These are phyloP conservation scores for Fabrea salina DNA, from an alignment of 169 alveolate genomes.

Conservation along the genomic window DNA sequence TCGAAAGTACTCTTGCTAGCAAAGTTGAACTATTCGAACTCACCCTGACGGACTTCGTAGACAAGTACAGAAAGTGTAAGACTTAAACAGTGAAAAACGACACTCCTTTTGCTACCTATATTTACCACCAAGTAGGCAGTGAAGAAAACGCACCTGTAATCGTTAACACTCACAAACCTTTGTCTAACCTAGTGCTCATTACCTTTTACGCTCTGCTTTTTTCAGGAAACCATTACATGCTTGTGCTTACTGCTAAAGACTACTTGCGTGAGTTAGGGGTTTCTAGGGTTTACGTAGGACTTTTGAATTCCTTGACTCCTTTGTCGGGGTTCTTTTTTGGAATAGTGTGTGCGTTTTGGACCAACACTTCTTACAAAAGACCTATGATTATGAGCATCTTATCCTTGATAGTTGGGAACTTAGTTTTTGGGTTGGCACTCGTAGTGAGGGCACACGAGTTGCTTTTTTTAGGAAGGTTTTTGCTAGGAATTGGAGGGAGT, in stretches of 20 bases:
- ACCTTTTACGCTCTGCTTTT: not conserved
- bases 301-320: not conserved
- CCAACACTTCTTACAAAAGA: not conserved
- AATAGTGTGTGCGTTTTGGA: not conserved
- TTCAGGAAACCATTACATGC: not conserved
- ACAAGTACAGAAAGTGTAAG: not conserved
- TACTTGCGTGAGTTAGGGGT: not conserved
- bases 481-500: not conserved
- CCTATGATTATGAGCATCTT: not conserved
- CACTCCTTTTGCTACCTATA: not conserved
- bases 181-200: not conserved
- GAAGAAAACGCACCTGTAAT: not conserved
- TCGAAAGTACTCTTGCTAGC: not conserved
- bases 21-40: not conserved
- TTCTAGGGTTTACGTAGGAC: not conserved
- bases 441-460: not conserved
- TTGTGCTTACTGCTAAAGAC: not conserved
- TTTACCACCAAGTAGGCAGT: not conserved
- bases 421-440: not conserved
- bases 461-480: not conserved
- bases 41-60: not conserved
- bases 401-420: not conserved
- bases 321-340: not conserved
- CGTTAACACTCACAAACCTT: not conserved
- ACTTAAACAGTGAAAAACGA: not conserved